These are phyloP conservation scores for Rhodotorula kratochvilovae DNA, from an alignment of 768 basidiomycete genomes.

Conservation along the genomic window DNA sequence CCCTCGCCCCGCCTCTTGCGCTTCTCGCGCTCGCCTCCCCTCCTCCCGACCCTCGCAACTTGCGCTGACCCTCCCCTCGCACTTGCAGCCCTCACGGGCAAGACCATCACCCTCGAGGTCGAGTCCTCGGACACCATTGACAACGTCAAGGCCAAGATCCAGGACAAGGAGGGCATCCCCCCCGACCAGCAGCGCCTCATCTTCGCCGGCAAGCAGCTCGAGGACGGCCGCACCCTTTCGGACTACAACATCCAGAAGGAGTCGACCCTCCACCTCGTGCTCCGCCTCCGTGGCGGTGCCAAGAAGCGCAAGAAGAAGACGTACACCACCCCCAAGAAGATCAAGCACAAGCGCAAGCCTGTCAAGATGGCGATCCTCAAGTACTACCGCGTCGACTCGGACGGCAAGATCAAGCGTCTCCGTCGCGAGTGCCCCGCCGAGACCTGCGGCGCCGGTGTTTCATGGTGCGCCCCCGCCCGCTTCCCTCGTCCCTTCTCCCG, in stretches of 20 bases:
- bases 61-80: constrained; percentile 18
- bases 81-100: constrained; percentile 82
- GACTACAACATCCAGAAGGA: constrained; percentile 99
- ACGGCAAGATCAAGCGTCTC: constrained; percentile 71
- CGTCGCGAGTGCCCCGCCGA: constrained; percentile 84
- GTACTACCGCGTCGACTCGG: constrained; percentile 98
- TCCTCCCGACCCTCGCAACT: no score
- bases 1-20: constrained; percentile 58
- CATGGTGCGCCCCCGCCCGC: constrained; percentile 55
- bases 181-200: constrained; percentile 94
- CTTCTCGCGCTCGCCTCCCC: neutral
- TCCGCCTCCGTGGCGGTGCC: constrained; percentile 98
- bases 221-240: constrained; percentile 92
- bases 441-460: constrained; percentile 54
- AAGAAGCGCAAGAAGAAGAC: constrained; percentile 93
- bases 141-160: constrained; percentile 90
- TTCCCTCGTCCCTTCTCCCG: neutral
- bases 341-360: constrained; percentile 87
- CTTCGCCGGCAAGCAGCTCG: constrained; percentile 98
- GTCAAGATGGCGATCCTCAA: constrained; percentile 99
- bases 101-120: constrained; percentile 91
- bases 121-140: constrained; percentile 91
- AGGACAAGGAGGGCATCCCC: constrained; percentile 90
- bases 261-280: constrained; percentile 93
- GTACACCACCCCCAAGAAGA: constrained; percentile 56